Evolutionary conservation across 345 rosid genomes (phyloP).

Genomic region (Euphorbia pulcherrima): DNA sequence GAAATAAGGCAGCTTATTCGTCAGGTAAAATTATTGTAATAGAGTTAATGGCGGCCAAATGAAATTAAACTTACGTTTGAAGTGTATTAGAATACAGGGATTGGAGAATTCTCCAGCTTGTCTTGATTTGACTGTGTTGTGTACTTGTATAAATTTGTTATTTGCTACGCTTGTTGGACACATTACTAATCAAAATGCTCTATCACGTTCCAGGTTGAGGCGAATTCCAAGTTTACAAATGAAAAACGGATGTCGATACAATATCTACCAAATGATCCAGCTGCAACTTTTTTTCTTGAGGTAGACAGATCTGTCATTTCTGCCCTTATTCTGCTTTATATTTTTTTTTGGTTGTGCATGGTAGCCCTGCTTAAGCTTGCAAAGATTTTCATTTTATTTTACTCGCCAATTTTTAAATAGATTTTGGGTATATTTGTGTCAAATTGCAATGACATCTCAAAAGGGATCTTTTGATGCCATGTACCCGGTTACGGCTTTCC

Average conservation of each 20-base stretch:
- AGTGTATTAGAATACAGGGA: constrained; percentile 5
- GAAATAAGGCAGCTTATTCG: constrained; percentile 80
- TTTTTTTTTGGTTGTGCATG: background rate
- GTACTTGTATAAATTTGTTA: background rate
- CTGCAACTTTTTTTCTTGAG: constrained; percentile 62
- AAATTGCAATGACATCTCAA: background rate
- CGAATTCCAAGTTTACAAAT: constrained; percentile 58
- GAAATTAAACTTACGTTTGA: background rate
- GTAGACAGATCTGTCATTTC: constrained; percentile 22
- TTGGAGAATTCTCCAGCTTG: background rate
- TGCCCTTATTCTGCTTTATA: background rate
- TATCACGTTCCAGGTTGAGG: constrained; percentile 49
- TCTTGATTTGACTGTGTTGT: background rate
- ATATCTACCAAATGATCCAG: constrained; percentile 71
- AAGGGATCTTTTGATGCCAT: too few relatives aligned
- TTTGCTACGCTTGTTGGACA: constrained; percentile 1
- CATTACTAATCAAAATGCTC: constrained; percentile 17
- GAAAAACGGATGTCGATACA: constrained; percentile 46
- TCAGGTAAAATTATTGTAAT: constrained; percentile 47
- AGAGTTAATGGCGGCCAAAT: background rate
- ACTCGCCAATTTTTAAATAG: background rate
- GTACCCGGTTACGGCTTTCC: background rate
- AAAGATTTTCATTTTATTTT: background rate
- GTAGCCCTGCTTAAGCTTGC: background rate
- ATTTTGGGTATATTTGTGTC: background rate